Percentiles rank a stretch among this genome's conserved stretches.
Conservation (phyloP, 345 rosid genomes). For the Trapa incisa region DNA sequence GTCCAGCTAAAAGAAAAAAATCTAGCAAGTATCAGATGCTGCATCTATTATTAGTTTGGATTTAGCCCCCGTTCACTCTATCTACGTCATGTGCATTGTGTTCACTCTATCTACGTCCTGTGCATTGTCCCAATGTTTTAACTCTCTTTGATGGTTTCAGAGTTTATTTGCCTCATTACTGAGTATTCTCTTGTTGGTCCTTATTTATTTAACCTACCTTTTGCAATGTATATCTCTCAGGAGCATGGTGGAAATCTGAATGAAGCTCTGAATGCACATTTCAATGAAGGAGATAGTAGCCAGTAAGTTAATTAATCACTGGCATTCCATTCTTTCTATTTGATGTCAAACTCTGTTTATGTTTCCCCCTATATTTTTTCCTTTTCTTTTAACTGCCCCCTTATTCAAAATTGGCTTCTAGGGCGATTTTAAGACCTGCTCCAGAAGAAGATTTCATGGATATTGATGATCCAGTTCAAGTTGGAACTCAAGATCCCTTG, state of each 20-base stretch:
- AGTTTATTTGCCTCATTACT: background rate
- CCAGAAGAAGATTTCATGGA: slow-evolving; percentile 77
- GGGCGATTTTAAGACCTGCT: slow-evolving; percentile 15
- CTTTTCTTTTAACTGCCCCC: background rate
- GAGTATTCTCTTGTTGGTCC: background rate
- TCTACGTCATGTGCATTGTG: background rate
- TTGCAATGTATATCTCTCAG: slow-evolving; percentile 27
- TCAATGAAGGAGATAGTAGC: slow-evolving; percentile 70
- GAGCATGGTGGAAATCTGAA: slow-evolving; percentile 87
- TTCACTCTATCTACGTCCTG: background rate
- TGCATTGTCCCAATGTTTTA: background rate
- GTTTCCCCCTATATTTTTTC: background rate
- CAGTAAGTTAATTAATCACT: slow-evolving; percentile 20
- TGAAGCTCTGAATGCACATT: slow-evolving; percentile 87
- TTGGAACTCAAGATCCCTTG: slow-evolving; percentile 24
- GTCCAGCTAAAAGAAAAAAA: background rate
- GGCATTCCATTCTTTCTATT: background rate
- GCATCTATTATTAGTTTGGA: background rate
- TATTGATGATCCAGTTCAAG: slow-evolving; percentile 59
- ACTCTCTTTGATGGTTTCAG: background rate
- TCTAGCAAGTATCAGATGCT: background rate
- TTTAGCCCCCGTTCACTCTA: background rate
- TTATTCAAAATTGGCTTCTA: background rate
- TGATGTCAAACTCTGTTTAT: background rate
- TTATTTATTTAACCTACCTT: slow-evolving; percentile 3